Evolutionary conservation across 2,329 filamentous ascomycete species (phyloP).

Genomic region (Alternaria viburni): DNA sequence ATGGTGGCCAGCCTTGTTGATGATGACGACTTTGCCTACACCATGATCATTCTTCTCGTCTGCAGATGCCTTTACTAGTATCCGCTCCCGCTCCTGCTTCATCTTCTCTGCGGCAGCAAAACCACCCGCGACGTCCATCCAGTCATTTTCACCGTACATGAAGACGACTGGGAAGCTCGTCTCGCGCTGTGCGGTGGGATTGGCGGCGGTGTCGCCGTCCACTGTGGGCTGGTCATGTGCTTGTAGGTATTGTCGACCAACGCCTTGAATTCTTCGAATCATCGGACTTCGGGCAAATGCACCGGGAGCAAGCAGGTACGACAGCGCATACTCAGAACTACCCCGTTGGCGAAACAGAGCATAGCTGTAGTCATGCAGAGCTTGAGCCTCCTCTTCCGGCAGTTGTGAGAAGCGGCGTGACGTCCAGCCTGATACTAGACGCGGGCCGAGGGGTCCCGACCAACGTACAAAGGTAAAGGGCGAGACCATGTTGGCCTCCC

Average conservation of each 20-base stretch:
- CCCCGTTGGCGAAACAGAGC: constrained; percentile 91
- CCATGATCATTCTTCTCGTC: constrained; percentile 80
- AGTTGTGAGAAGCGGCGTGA: constrained; percentile 90
- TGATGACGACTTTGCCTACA: constrained; percentile 79
- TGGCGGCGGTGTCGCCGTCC: constrained; percentile 27
- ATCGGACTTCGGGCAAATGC: constrained; percentile 88
- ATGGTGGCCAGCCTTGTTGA: constrained; percentile 74
- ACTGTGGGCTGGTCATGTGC: constrained; percentile 33
- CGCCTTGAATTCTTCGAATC: constrained; percentile 82
- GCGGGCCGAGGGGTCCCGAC: constrained; percentile 86
- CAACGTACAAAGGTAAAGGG: constrained; percentile 91
- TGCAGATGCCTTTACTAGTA: constrained; percentile 65
- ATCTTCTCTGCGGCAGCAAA: constrained; percentile 80
- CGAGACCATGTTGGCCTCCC: constrained; percentile 90
- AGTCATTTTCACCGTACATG: constrained; percentile 98
- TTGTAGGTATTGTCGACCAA: constrained; percentile 73
- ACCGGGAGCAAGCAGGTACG: constrained; percentile 91
- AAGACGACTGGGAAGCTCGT: constrained; percentile 83
- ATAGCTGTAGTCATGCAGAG: constrained; percentile 92
- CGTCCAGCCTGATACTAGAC: constrained; percentile 94
- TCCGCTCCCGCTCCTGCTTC: constrained; percentile 67
- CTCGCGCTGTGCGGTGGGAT: constrained; percentile 49
- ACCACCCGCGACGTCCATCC: constrained; percentile 95
- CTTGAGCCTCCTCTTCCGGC: constrained; percentile 77
- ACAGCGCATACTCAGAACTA: constrained; percentile 90